Base-by-base conservation (phyloP, 192 early-diverging fungal species). In the Rhizoclosmatium globosum region DNA sequence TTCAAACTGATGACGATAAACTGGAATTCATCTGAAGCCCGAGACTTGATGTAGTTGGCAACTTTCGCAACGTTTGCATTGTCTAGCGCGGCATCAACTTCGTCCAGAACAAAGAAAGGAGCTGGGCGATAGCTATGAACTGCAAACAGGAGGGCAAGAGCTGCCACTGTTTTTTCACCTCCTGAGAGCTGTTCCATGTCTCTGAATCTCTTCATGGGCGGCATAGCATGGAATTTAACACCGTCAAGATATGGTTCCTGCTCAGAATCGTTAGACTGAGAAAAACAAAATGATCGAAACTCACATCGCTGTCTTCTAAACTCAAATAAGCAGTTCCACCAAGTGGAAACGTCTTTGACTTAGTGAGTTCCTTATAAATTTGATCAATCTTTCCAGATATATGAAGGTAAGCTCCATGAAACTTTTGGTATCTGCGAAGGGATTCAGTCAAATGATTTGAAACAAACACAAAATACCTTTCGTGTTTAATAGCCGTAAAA, bases 101-200 rank as follows among this genome's bases (percentile, higher is more conserved):
- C 98, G 81, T 99, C 98, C 48, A 99, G 87, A 11, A 99, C 95
- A 93, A 99, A 99, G 87, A 99, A 99, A 2, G 98, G 98, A 4
- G 98, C 94, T 9, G 97, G 98, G 43, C 93, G 93, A 90, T 91
- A 97, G 21, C 82, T 90, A 82, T 97, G 97, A 79, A 99, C 95
- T 39, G 98, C 97, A 87, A 99, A 98, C 74, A 99, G 88, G 48
- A 99, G 83, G 2, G 97, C 98, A 56, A 99, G 86, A 3, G 98
- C 97, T 0, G 96, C 98, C 46, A 99, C 94, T 1, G 97, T 97
- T 87, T 99, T 99, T 87, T 99, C 98, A 77, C 98, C 98, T 48
- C 98, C 98, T 41, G 96, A 98, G 15, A 99, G 87, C 79, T 96
- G 95, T 72, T 98, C 97, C 98, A 99, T 99, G 81, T 99, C 98